Evolutionary conservation across 352 stramenopile species (phyloP), one percentile per base, ranked within the genome.

Genomic region (Elongisporangium anandrum): DNA sequence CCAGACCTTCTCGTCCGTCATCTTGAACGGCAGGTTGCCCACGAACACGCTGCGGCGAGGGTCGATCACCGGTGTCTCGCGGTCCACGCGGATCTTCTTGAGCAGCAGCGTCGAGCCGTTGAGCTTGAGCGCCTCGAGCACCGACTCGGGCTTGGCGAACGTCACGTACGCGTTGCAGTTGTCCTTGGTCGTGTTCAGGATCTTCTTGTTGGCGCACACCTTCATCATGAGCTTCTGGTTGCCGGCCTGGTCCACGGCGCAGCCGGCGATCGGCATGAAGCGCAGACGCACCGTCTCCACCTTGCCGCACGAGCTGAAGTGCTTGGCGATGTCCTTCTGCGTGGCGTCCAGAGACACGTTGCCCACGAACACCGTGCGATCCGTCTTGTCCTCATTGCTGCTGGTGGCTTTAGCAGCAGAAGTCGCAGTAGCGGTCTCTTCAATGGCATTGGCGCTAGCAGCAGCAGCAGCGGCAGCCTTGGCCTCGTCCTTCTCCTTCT

Each of bases 211-310:
- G 4, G 85, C 84, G 57, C 84, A 96, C 39, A 96, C 88, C 61
- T 97, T 97, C 75, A 90, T 93, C 69, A 96, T 82, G 29, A 97
- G 77, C 69, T 94, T 93, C 69, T 97, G 89, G 64, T 97, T 96
- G 61, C 90, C 90, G 54, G 81, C 66, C 56, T 97, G 65, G 61
- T 84, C 85, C 22, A 97, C 77, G 13, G 84, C 82, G 55, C 79
- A 92, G 49, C 90, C 90, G 16, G 86, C 81, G 53, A 98, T 73
- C 3, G 92, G 88, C 45, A 97, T 50, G 57, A 90, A 92, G 8
- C 92, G 88, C 26, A 97, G 67, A 20, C 92, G 80, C 55, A 96
- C 84, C 23, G 61, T 81, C 57, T 97, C 88, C 16, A 97, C 84
- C 52, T 90, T 84, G 53, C 92, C 92, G 51, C 87, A 97, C 17